Evolutionary conservation across 257 asterid genomes (phyloP).

Genomic region (Plectranthus barbatus): DNA sequence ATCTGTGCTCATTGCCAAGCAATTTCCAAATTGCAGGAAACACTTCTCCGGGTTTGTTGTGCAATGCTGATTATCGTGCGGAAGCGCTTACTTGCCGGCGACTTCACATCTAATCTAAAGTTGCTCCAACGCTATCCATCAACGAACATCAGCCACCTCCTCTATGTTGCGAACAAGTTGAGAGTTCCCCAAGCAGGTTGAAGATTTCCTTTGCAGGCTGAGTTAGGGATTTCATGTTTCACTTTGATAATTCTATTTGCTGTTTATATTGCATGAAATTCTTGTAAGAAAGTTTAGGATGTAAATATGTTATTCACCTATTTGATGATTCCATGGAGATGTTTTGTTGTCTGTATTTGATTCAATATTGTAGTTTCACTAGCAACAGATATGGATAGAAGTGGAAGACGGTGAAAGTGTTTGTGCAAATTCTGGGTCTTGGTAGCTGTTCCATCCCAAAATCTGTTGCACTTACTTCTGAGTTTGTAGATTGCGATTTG

Average conservation of each 20-base stretch:
- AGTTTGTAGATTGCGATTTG: too few relatives aligned
- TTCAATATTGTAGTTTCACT: slow-evolving; percentile 7
- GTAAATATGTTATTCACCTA: too few relatives aligned
- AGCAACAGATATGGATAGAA: not conserved
- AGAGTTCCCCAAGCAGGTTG: slow-evolving; percentile 31
- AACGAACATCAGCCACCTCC: slow-evolving; percentile 81
- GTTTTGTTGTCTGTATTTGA: too few relatives aligned
- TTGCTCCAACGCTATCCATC: slow-evolving; percentile 79
- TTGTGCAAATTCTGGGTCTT: not conserved
- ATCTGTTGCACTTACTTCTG: too few relatives aligned
- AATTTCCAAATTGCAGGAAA: slow-evolving; percentile 52
- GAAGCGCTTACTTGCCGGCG: slow-evolving; percentile 89
- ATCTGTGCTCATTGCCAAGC: not conserved
- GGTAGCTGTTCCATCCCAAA: not conserved
- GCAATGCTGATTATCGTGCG: slow-evolving; percentile 85
- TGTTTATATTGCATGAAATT: too few relatives aligned
- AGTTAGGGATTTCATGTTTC: not conserved
- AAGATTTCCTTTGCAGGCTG: not conserved
- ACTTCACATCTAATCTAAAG: slow-evolving; percentile 85
- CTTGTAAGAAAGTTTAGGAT: slow-evolving; percentile 18
- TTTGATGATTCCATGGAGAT: not conserved
- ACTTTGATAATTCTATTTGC: too few relatives aligned
- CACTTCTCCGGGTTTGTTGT: slow-evolving; percentile 77
- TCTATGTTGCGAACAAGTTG: slow-evolving; percentile 81
- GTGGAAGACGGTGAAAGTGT: not conserved